Evolutionary conservation across 1,284 basidiomycete genomes (phyloP).

Genomic region (Limonomyces culmigenus): DNA sequence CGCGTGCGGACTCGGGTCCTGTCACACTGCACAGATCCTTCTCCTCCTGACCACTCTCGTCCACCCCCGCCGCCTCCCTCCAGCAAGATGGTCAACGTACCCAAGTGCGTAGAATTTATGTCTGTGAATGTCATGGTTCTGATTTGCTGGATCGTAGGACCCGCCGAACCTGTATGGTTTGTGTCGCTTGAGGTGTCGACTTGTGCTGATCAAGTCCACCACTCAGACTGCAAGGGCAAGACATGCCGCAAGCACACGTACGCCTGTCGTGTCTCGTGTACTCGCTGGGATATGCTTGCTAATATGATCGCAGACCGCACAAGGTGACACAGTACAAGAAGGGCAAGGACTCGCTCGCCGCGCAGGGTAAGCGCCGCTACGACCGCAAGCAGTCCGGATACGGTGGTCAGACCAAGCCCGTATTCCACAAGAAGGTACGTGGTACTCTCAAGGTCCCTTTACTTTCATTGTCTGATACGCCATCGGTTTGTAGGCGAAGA

Average conservation of each 20-base stretch:
- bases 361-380: constrained; percentile 99
- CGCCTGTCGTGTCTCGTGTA: constrained; percentile 15
- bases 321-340: constrained; percentile 99
- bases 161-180: constrained; percentile 66
- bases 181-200: constrained; percentile 1
- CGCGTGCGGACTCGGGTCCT: no score
- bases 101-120: constrained; percentile 43
- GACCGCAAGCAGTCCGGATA: constrained; percentile 98
- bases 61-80: no score
- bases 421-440: constrained; percentile 97
- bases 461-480: not conserved
- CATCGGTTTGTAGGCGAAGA: constrained; percentile 51
- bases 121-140: constrained; percentile 3
- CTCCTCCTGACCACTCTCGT: no score
- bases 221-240: constrained; percentile 94
- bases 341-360: constrained; percentile 91
- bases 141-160: constrained; percentile 28
- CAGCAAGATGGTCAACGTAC: constrained; percentile 86
- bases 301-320: constrained; percentile 48
- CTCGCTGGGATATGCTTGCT: not conserved
- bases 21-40: no score
- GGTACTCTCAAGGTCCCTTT: not conserved
- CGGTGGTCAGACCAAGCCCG: constrained; percentile 99
- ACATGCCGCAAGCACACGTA: constrained; percentile 97
- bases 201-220: constrained; percentile 3